These are phyloP conservation scores for Ceratobasidium sp. DNA, from an alignment of 1,284 basidiomycete species.

Conservation along the genomic window DNA sequence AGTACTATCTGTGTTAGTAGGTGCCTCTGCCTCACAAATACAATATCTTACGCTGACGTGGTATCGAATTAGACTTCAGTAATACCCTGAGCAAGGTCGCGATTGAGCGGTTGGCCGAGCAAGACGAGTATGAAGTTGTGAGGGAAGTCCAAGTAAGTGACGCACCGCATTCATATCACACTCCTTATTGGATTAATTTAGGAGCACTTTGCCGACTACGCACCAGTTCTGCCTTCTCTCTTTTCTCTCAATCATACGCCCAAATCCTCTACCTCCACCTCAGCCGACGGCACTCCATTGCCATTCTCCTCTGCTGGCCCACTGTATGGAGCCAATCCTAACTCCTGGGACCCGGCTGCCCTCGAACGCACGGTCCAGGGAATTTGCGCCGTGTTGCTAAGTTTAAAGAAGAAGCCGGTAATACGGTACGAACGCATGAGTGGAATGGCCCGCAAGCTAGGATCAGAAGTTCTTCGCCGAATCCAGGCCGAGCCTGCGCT, in stretches of 20 bases:
- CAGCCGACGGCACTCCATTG: slow-evolving; percentile 26
- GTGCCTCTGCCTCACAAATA: slow-evolving; percentile 55
- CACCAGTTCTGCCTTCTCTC: slow-evolving; percentile 84
- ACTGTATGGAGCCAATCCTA: slow-evolving; percentile 74
- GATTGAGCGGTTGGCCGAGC: slow-evolving; percentile 93
- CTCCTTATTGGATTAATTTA: slow-evolving; percentile 51
- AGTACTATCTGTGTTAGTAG: slow-evolving; percentile 97
- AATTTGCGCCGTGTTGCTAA: slow-evolving; percentile 88
- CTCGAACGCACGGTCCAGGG: slow-evolving; percentile 84
- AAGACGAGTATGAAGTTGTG: slow-evolving; percentile 96
- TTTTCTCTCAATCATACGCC: slow-evolving; percentile 90
- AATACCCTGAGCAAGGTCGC: slow-evolving; percentile 89
- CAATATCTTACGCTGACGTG: slow-evolving; percentile 10
- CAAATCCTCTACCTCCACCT: slow-evolving; percentile 21
- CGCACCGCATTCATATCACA: slow-evolving; percentile 42
- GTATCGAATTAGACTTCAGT: slow-evolving; percentile 81
- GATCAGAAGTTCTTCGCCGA: slow-evolving; percentile 81
- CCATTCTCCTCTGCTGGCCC: slow-evolving; percentile 62
- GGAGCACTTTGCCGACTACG: slow-evolving; percentile 97
- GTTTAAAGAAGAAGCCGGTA: slow-evolving; percentile 94
- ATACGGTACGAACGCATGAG: slow-evolving; percentile 97
- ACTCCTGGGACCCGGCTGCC: slow-evolving; percentile 75
- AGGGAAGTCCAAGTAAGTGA: slow-evolving; percentile 89
- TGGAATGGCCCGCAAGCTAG: slow-evolving; percentile 88
- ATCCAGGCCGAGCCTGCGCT: slow-evolving; percentile 71